These are phyloP conservation scores for Salvia miltiorrhiza DNA, from an alignment of 257 asterid genomes.

Conservation along the genomic window DNA sequence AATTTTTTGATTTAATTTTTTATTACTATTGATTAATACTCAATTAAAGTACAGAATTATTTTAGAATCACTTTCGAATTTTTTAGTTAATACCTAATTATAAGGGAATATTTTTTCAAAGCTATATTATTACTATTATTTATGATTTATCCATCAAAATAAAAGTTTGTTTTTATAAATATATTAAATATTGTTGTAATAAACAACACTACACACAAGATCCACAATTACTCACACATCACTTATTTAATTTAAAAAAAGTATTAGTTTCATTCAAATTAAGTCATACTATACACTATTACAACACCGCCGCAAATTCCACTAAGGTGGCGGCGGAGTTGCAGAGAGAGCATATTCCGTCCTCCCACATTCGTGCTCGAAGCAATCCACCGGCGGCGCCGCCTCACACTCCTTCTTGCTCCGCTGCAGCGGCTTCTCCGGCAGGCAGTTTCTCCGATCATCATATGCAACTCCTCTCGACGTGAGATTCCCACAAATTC, in stretches of 20 bases:
- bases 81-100: too few species aligned
- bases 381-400: conserved; percentile 52
- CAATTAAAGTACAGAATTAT: too few species aligned
- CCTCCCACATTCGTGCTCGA: conserved; percentile 30
- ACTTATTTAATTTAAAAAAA: too few species aligned
- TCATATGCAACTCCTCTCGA: conserved; percentile 43
- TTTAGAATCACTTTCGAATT: too few species aligned
- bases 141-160: too few species aligned
- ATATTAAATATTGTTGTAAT: too few species aligned
- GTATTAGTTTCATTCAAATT: not conserved
- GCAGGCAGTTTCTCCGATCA: conserved; percentile 62
- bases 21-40: too few species aligned
- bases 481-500: conserved; percentile 51
- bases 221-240: not conserved
- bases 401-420: conserved; percentile 64
- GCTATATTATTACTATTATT: too few species aligned
- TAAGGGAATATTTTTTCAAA: too few species aligned
- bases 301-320: not conserved
- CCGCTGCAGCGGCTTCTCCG: conserved; percentile 57
- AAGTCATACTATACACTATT: not conserved
- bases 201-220: not conserved
- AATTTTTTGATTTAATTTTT: too few species aligned
- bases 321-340: conserved; percentile 11
- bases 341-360: not conserved
- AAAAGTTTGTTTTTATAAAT: too few species aligned